These are phyloP conservation scores for Zasmidium citrigriseum DNA, from an alignment of 2,329 filamentous ascomycete genomes.

Conservation along the genomic window DNA sequence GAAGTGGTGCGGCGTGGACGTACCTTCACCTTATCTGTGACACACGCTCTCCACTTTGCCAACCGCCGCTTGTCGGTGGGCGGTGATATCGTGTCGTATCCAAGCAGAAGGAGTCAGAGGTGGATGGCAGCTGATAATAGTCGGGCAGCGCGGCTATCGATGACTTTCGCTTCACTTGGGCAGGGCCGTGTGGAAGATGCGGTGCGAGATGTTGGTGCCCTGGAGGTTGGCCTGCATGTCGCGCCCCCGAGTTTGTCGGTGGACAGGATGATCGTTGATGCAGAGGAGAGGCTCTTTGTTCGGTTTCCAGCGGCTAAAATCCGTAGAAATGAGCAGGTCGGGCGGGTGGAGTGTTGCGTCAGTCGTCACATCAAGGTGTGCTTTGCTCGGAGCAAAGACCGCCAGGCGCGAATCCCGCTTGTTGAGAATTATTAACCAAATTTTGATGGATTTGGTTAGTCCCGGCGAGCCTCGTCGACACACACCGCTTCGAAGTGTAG, in stretches of 20 bases:
- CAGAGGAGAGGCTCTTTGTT: slow-evolving; percentile 3
- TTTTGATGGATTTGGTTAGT: too few species aligned
- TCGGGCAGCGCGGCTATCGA: neutral
- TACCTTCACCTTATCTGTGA: slow-evolving; percentile 11
- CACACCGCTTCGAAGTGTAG: too few species aligned
- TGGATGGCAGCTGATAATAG: neutral
- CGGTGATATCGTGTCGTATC: neutral
- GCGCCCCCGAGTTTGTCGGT: slow-evolving; percentile 1
- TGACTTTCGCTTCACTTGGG: slow-evolving; percentile 8
- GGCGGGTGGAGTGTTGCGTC: neutral
- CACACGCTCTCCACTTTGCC: slow-evolving; percentile 6
- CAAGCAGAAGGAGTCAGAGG: neutral
- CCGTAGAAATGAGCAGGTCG: neutral
- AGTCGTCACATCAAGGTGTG: neutral
- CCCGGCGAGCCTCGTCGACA: too few species aligned
- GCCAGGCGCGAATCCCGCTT: too few species aligned
- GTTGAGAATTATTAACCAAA: too few species aligned
- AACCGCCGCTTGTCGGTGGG: neutral
- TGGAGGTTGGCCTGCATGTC: slow-evolving; percentile 13
- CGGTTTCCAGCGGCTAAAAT: neutral
- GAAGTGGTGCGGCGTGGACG: slow-evolving; percentile 2
- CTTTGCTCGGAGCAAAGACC: neutral
- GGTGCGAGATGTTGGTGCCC: slow-evolving; percentile 12
- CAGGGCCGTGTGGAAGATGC: slow-evolving; percentile 10
- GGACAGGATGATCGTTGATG: neutral